Percentiles rank a stretch among this genome's conserved stretches.
Conservation (phyloP, 2,329 filamentous ascomycete genomes). For the Colletotrichum sp. region DNA sequence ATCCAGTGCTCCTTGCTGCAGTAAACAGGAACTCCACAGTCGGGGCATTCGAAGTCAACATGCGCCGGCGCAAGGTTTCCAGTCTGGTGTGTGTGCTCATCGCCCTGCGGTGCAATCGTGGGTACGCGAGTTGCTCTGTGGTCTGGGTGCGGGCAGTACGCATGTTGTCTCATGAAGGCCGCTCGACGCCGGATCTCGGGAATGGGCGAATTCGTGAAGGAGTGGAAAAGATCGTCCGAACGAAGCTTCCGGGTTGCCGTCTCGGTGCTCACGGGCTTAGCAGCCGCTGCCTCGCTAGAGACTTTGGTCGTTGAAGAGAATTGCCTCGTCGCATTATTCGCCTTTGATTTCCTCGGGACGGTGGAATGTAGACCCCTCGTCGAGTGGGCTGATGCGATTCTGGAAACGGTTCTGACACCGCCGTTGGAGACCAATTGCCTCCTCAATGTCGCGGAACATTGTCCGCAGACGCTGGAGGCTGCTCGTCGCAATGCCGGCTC, state of each 20-base stretch:
- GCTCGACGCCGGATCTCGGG: slow-evolving; percentile 87
- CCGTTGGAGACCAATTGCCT: slow-evolving; percentile 20
- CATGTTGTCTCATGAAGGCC: slow-evolving; percentile 90
- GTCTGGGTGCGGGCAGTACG: slow-evolving; percentile 89
- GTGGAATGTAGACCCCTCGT: slow-evolving; percentile 33
- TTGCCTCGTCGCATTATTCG: slow-evolving; percentile 26
- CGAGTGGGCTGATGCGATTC: slow-evolving; percentile 29
- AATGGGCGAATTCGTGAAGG: slow-evolving; percentile 87
- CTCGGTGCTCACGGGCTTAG: slow-evolving; percentile 25
- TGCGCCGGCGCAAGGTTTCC: slow-evolving; percentile 74
- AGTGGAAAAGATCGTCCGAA: slow-evolving; percentile 89
- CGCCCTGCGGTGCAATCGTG: slow-evolving; percentile 67
- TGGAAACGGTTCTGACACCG: neutral
- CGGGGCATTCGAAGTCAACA: slow-evolving; percentile 92
- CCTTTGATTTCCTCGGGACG: slow-evolving; percentile 13
- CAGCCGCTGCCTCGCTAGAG: slow-evolving; percentile 30
- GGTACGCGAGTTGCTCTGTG: slow-evolving; percentile 79
- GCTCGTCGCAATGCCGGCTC: slow-evolving; percentile 27
- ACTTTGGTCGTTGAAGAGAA: slow-evolving; percentile 34
- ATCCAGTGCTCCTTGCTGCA: slow-evolving; percentile 96
- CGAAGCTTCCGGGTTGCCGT: slow-evolving; percentile 49
- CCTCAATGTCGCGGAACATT: slow-evolving; percentile 22
- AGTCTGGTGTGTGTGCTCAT: slow-evolving; percentile 60
- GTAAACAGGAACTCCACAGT: slow-evolving; percentile 92
- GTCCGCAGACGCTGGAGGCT: slow-evolving; percentile 26